Percentiles rank a stretch among this genome's conserved stretches.
phyloP scores from a whole-genome alignment of 257 asterid species.

The Penstemon newberryi region DNA sequence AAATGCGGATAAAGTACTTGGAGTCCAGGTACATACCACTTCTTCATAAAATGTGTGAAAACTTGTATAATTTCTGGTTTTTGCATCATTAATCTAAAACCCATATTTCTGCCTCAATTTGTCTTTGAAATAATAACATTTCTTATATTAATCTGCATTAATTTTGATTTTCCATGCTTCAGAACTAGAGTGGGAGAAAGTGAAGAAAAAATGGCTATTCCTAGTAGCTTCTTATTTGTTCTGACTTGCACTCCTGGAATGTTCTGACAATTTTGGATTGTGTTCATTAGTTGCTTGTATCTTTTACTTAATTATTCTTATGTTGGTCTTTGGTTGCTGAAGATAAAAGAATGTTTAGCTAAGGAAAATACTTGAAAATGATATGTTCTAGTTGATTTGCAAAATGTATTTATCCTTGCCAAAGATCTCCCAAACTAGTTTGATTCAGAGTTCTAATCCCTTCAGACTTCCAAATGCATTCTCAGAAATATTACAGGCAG shows the following conservation, averaged over 20 bases:
- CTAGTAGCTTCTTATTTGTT: background rate
- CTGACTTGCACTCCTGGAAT: background rate
- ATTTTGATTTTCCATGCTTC: constrained; percentile 8
- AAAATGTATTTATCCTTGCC: constrained; percentile 1
- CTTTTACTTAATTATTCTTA: constrained; percentile 18
- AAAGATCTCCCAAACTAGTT: constrained; percentile 11
- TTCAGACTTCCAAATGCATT: constrained; percentile 9
- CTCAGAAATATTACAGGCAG: constrained; percentile 4
- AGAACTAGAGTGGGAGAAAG: constrained; percentile 6
- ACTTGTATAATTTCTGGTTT: constrained; percentile 1
- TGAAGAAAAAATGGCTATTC: background rate
- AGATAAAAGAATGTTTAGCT: constrained; percentile 11
- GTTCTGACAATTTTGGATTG: background rate
- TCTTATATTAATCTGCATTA: background rate
- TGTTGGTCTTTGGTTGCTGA: constrained; percentile 12
- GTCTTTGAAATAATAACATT: constrained; percentile 5
- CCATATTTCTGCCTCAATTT: background rate
- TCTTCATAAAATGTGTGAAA: constrained; percentile 20
- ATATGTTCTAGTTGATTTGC: constrained; percentile 8
- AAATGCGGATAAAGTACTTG: constrained; percentile 83
- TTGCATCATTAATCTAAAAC: background rate
- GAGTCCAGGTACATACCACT: constrained; percentile 71
- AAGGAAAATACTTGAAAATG: constrained; percentile 14
- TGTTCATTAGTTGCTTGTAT: constrained; percentile 9
- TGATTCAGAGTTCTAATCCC: background rate